Evolutionary conservation across 495 filamentous ascomycete genomes (phyloP), one percentile per base, ranked within the genome.

Genomic region (Trichoderma asperelloides): DNA sequence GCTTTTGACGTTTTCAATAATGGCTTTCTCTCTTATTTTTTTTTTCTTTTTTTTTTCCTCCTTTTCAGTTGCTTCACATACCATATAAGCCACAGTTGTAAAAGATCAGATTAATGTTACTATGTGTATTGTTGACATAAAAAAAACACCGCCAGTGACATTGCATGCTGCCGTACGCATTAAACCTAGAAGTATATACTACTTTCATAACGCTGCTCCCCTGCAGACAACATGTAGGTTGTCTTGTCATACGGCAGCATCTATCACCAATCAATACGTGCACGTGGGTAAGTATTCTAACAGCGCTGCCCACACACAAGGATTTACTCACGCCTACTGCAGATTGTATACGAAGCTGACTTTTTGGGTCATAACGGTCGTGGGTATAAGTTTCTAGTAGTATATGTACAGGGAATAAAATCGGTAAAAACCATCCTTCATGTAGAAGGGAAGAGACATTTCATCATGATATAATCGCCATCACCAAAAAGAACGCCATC

Each of bases 51-150:
- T 37, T 25, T 67, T 66, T 51, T 66, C 43, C 63, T 37, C 23
- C 12, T 2, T 60, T 60, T 60, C 13, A 23, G 49, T 25, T 2
- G 2, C 30, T 60, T 30, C 55, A 16, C 55, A 30, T 60, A 60
- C 55, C 55, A 60, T 16, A 60, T 60, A 28, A 60, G 55, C 27
- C 55, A 18, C 55, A 8, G 64, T 47, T 40, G 64, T 65, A n/a
- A 49, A 49, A 49, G 40, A 65, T 49, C 64, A 65, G 18, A 13
- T 28, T 30, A 28, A 27, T 25, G 64, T 64, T 64, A 21, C 33
- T 25, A 64, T 15, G 18, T 64, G 18, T 64, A 39, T 64, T 33
- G 30, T 64, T 79, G 43, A 47, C 16, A n/a, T 47, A 3, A 47
- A 3, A 13, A n/a, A 15, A 3, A 2, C 11, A 45, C 15, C 11